Conservation (phyloP, 1,139 yeast genomes). For the Lodderomyces orthopsilosis region DNA sequence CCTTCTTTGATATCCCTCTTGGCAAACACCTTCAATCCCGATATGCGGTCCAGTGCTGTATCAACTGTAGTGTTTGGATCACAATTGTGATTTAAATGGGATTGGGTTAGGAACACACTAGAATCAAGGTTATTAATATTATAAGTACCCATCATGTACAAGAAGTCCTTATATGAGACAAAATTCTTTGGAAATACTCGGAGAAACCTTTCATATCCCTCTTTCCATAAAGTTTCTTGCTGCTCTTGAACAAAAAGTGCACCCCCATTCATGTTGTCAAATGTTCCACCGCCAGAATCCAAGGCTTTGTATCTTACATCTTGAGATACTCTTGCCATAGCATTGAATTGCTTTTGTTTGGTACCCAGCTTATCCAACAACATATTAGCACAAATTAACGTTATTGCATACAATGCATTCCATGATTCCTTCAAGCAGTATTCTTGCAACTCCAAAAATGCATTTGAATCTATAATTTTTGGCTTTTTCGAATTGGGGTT, state of each 20-base stretch:
- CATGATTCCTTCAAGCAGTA: slow-evolving; percentile 66
- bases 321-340: slow-evolving; percentile 73
- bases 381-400: slow-evolving; percentile 51
- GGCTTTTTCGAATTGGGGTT: slow-evolving; percentile 26
- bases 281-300: slow-evolving; percentile 56
- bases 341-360: slow-evolving; percentile 45
- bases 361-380: slow-evolving; percentile 45
- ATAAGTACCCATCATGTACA: slow-evolving; percentile 66
- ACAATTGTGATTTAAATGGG: slow-evolving; percentile 77
- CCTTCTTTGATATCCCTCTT: slow-evolving; percentile 56
- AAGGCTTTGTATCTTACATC: slow-evolving; percentile 60
- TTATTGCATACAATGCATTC: slow-evolving; percentile 67
- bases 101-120: slow-evolving; percentile 57
- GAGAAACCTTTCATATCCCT: slow-evolving; percentile 51
- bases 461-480: slow-evolving; percentile 40
- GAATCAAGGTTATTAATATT: slow-evolving; percentile 73
- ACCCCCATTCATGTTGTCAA: slow-evolving; percentile 49
- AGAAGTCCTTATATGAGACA: slow-evolving; percentile 52
- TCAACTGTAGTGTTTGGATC: slow-evolving; percentile 66
- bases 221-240: slow-evolving; percentile 59
- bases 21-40: slow-evolving; percentile 61
- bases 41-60: slow-evolving; percentile 40
- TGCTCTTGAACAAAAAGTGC: slow-evolving; percentile 53
- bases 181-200: slow-evolving; percentile 46
- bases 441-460: slow-evolving; percentile 56